A percentile compares a stretch with the other conserved stretches of the same genome.
These are phyloP conservation scores for Aspergillus ibericus DNA, from an alignment of 2,329 filamentous ascomycete species.

Conservation along the genomic window DNA sequence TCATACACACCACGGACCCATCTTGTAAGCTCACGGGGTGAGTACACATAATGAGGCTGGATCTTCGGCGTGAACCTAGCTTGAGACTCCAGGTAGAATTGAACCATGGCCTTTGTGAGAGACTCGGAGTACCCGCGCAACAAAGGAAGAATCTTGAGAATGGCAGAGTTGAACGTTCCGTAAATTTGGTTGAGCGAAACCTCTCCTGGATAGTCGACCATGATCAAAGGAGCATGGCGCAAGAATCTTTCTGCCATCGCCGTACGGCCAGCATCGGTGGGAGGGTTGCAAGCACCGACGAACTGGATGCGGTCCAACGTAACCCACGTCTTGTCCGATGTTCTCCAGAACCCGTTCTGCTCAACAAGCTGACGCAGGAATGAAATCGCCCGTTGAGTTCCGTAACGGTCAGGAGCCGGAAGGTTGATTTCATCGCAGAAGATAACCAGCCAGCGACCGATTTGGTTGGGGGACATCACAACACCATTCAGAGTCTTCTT, in stretches of 20 bases:
- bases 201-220: constrained; percentile 99
- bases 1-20: constrained; percentile 99
- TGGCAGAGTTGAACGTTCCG: constrained; percentile 92
- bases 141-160: constrained; percentile 94
- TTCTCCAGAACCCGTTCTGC: constrained; percentile 98
- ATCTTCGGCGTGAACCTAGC: constrained; percentile 92
- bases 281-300: constrained; percentile 96
- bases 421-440: constrained; percentile 99
- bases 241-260: constrained; percentile 91
- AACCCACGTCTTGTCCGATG: constrained; percentile 96
- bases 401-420: constrained; percentile 95
- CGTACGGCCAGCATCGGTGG: constrained; percentile 94
- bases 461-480: constrained; percentile 91
- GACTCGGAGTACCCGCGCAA: constrained; percentile 93
- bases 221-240: constrained; percentile 94
- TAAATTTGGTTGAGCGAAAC: constrained; percentile 95
- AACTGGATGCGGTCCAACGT: constrained; percentile 98
- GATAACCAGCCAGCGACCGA: constrained; percentile 94
- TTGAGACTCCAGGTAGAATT: constrained; percentile 93
- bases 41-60: constrained; percentile 98
- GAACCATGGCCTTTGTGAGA: constrained; percentile 96
- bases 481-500: constrained; percentile 97
- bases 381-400: constrained; percentile 93
- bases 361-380: constrained; percentile 97
- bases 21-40: constrained; percentile 92